A percentile compares a stretch with the other conserved stretches of the same genome.
These are phyloP conservation scores for Aegle marmelos DNA, from an alignment of 345 rosid genomes.

Conservation along the genomic window DNA sequence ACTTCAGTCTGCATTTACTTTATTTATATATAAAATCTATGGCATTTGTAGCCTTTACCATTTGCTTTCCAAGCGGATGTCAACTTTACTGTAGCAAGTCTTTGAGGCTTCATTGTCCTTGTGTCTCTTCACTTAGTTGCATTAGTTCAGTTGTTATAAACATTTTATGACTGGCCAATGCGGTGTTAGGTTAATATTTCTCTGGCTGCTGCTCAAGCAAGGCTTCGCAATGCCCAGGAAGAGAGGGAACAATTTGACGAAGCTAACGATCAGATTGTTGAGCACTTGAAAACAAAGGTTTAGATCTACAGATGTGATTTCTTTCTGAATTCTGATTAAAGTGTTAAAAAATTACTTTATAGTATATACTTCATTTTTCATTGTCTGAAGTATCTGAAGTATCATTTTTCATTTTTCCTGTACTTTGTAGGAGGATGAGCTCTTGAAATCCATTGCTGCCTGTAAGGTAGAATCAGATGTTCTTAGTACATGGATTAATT, in stretches of 20 bases:
- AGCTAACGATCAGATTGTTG: slow-evolving; percentile 84
- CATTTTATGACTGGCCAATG: slow-evolving; percentile 5
- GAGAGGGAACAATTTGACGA: slow-evolving; percentile 94
- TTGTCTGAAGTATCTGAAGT: slow-evolving; percentile 3
- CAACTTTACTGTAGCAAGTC: neutral
- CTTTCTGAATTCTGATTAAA: slow-evolving; percentile 9
- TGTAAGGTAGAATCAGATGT: slow-evolving; percentile 77
- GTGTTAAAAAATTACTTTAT: neutral
- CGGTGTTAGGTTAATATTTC: slow-evolving; percentile 72
- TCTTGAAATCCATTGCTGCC: slow-evolving; percentile 69
- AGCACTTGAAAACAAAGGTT: slow-evolving; percentile 84
- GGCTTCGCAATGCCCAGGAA: slow-evolving; percentile 70
- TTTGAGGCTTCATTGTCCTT: neutral
- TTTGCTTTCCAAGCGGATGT: neutral
- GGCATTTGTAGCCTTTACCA: neutral
- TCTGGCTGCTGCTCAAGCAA: slow-evolving; percentile 85
- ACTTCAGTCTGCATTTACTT: neutral
- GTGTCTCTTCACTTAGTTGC: neutral
- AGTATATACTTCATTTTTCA: neutral
- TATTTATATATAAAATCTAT: too few relatives aligned
- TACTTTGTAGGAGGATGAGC: slow-evolving; percentile 74
- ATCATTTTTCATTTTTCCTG: neutral
- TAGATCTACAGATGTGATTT: neutral
- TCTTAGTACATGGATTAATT: slow-evolving; percentile 83
- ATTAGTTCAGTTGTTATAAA: slow-evolving; percentile 3